These are phyloP conservation scores for Pythium phragmitis DNA, from an alignment of 352 stramenopile species.

Conservation along the genomic window DNA sequence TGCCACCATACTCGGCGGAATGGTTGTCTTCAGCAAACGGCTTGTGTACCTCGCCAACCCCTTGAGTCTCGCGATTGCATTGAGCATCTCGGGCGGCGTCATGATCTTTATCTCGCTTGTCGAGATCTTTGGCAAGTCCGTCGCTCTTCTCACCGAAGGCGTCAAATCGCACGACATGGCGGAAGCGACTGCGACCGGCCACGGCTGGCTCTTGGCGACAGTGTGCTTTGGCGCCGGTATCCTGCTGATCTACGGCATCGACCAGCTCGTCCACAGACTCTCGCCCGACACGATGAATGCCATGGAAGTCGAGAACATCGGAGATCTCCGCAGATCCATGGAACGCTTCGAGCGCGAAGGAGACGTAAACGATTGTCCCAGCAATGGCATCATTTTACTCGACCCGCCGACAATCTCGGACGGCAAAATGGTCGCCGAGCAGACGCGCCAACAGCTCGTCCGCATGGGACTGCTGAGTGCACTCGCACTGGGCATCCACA, in stretches of 20 bases:
- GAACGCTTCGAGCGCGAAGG: too few species aligned
- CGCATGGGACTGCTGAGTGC: constrained; percentile 89
- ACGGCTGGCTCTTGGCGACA: constrained; percentile 80
- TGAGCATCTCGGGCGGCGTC: constrained; percentile 61
- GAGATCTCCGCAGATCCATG: too few species aligned
- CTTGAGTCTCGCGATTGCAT: constrained; percentile 80
- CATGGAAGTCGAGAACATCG: too few species aligned
- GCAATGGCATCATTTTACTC: too few species aligned
- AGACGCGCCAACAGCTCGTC: constrained; percentile 53
- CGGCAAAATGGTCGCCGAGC: constrained; percentile 36
- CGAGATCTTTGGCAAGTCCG: constrained; percentile 52
- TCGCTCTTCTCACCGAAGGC: constrained; percentile 34
- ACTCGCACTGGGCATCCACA: constrained; percentile 92
- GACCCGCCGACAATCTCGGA: too few species aligned
- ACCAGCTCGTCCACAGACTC: constrained; percentile 28
- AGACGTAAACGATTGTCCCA: too few species aligned
- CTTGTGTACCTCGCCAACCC: constrained; percentile 45
- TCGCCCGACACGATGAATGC: too few species aligned
- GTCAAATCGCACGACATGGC: constrained; percentile 14
- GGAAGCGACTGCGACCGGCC: constrained; percentile 22
- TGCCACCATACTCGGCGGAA: constrained; percentile 41
- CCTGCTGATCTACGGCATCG: constrained; percentile 45
- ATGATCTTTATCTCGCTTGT: constrained; percentile 85
- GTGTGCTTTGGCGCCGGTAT: constrained; percentile 88
- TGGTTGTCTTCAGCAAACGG: constrained; percentile 42